These are phyloP conservation scores for Xerophyta viscosa DNA, from an alignment of 106 monocot genomes.

Conservation along the genomic window DNA sequence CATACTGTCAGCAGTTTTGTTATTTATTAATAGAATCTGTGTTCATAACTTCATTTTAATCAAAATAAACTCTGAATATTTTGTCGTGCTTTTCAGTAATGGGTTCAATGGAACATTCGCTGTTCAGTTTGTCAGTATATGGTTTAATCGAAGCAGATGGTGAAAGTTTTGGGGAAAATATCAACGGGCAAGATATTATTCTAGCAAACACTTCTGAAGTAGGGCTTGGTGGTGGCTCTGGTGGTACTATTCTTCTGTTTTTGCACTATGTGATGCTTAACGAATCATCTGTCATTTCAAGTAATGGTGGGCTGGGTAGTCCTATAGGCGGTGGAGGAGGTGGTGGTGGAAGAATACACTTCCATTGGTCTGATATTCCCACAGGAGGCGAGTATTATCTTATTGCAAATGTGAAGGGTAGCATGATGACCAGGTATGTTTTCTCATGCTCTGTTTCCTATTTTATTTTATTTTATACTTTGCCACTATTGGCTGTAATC, in stretches of 20 bases:
- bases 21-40: no score
- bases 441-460: background rate
- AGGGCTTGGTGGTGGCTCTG: slow-evolving; percentile 90
- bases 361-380: slow-evolving; percentile 86
- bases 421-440: slow-evolving; percentile 53
- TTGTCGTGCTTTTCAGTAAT: slow-evolving; percentile 64
- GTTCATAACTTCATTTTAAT: no score
- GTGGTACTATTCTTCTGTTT: slow-evolving; percentile 92
- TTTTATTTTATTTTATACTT: background rate
- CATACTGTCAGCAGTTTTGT: no score
- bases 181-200: slow-evolving; percentile 1
- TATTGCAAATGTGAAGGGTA: slow-evolving; percentile 71
- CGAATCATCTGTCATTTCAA: slow-evolving; percentile 64
- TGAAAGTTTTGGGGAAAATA: slow-evolving; percentile 36
- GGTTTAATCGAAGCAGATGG: slow-evolving; percentile 82
- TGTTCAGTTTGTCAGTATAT: slow-evolving; percentile 62
- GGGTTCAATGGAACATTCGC: slow-evolving; percentile 81
- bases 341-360: slow-evolving; percentile 92
- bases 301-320: slow-evolving; percentile 77
- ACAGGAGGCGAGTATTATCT: slow-evolving; percentile 88
- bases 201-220: slow-evolving; percentile 15
- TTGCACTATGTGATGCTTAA: slow-evolving; percentile 44
- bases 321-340: slow-evolving; percentile 72
- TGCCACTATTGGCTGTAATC: no score
- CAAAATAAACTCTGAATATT: no score